phyloP scores from a whole-genome alignment of 169 alveolate genomes.

The Plasmodium knowlesi region DNA sequence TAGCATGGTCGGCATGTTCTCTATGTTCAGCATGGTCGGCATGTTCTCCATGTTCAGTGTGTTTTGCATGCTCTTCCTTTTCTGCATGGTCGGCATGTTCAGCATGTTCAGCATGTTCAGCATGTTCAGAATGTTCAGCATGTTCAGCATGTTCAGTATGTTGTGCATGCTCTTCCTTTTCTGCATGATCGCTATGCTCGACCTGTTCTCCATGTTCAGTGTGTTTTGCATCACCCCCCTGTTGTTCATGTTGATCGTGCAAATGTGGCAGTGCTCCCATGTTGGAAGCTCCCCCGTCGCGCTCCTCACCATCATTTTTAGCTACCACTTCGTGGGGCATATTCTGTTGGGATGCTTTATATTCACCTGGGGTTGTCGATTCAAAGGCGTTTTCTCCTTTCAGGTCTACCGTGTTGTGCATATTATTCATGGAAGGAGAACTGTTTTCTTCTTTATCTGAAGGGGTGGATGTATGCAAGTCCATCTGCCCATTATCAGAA shows the following conservation, averaged over 20 bases:
- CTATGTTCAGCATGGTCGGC: background rate
- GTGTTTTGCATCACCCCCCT: no score
- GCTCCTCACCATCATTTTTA: background rate
- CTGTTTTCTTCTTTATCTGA: background rate
- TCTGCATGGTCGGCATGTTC: background rate
- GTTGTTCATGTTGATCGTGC: no score
- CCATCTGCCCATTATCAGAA: background rate
- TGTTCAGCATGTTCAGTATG: background rate
- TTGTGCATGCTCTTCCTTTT: background rate
- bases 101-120: background rate
- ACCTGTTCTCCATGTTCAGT: background rate
- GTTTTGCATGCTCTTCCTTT: no score
- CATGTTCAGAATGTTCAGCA: background rate
- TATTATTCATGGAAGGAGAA: background rate
- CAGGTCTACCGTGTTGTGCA: background rate
- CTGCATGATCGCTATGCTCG: background rate
- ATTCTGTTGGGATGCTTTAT: background rate
- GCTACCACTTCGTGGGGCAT: background rate
- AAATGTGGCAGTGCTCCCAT: background rate
- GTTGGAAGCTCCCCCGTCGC: background rate
- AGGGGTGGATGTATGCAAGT: background rate
- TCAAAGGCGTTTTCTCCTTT: background rate
- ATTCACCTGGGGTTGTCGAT: background rate
- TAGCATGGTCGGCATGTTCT: no score
- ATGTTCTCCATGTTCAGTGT: no score